Evolutionary conservation across 2,329 filamentous ascomycete species (phyloP).

Genomic region (Ophiostoma sp.): DNA sequence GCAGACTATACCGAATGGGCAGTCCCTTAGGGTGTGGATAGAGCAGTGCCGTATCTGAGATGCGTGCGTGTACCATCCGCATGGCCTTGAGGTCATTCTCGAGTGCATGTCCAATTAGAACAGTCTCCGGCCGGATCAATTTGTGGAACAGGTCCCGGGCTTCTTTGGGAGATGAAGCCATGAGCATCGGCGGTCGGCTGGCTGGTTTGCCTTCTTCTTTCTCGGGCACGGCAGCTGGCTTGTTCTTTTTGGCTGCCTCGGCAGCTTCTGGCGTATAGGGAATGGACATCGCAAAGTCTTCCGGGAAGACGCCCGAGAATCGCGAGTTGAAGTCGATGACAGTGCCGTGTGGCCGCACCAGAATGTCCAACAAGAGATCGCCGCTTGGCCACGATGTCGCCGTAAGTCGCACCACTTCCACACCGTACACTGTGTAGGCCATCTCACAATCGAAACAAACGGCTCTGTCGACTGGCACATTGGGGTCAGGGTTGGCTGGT

Average conservation of each 20-base stretch:
- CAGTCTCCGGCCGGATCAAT: conserved; percentile 72
- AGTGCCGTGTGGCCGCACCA: conserved; percentile 32
- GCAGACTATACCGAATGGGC: conserved; percentile 76
- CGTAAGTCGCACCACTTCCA: conserved; percentile 88
- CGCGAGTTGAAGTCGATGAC: conserved; percentile 64
- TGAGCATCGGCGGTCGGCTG: conserved; percentile 55
- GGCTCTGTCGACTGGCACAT: conserved; percentile 55
- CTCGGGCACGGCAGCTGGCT: not conserved
- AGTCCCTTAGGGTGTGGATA: conserved; percentile 77
- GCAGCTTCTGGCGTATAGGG: conserved; percentile 45
- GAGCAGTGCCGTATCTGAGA: conserved; percentile 44
- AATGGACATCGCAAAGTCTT: conserved; percentile 71
- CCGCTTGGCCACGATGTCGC: conserved; percentile 84
- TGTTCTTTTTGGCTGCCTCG: not conserved
- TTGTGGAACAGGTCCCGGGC: conserved; percentile 78
- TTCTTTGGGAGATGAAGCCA: conserved; percentile 71
- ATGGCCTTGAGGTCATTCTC: conserved; percentile 88
- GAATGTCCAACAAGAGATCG: conserved; percentile 72
- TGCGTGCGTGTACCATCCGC: conserved; percentile 32
- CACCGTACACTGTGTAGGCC: conserved; percentile 85
- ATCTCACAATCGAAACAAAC: conserved; percentile 96
- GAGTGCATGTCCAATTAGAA: conserved; percentile 87
- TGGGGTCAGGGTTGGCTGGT: conserved; percentile 59
- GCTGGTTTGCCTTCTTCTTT: conserved; percentile 16
- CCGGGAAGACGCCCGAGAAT: conserved; percentile 81